Conservation (phyloP, 1,284 basidiomycete genomes). For the Pseudozyma hubeiensis region DNA sequence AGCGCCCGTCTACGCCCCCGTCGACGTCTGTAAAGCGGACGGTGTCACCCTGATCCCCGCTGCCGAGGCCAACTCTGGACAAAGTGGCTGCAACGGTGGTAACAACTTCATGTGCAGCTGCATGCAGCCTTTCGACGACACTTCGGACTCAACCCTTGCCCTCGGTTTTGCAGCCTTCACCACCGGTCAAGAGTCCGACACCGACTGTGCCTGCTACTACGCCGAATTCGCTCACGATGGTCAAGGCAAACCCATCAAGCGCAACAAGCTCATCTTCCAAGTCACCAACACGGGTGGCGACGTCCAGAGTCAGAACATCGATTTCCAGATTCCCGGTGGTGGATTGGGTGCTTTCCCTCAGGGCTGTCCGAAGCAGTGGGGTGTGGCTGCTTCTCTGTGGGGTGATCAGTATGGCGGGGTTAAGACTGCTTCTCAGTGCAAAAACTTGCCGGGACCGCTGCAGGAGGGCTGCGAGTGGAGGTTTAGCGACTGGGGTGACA, state of each 20-base stretch:
- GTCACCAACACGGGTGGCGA: conserved; percentile 41
- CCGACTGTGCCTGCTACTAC: conserved; percentile 39
- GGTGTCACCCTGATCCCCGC: conserved; percentile 32
- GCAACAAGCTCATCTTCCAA: conserved; percentile 44
- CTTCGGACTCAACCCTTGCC: conserved; percentile 9
- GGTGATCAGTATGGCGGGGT: conserved; percentile 32
- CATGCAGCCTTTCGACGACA: conserved; percentile 42
- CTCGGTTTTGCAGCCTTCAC: conserved; percentile 39
- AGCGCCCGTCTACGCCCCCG: conserved; percentile 20
- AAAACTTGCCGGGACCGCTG: conserved; percentile 21
- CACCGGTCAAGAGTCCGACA: conserved; percentile 16
- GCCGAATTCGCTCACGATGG: conserved; percentile 30
- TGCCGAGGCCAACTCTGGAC: conserved; percentile 11
- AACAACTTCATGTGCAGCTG: conserved; percentile 39
- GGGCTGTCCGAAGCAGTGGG: conserved; percentile 40
- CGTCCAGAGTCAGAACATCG: conserved; percentile 32
- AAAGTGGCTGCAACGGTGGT: conserved; percentile 43
- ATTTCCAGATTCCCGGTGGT: conserved; percentile 48
- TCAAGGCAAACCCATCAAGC: conserved; percentile 28
- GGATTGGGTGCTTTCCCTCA: conserved; percentile 36
- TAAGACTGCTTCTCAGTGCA: conserved; percentile 3
- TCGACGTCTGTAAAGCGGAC: conserved; percentile 39
- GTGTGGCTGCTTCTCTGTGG: conserved; percentile 11
- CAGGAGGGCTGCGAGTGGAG: conserved; percentile 41
- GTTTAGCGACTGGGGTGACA: conserved; percentile 36